phyloP scores from a whole-genome alignment of 345 rosid genomes.

The Bruguiera gymnorhiza region DNA sequence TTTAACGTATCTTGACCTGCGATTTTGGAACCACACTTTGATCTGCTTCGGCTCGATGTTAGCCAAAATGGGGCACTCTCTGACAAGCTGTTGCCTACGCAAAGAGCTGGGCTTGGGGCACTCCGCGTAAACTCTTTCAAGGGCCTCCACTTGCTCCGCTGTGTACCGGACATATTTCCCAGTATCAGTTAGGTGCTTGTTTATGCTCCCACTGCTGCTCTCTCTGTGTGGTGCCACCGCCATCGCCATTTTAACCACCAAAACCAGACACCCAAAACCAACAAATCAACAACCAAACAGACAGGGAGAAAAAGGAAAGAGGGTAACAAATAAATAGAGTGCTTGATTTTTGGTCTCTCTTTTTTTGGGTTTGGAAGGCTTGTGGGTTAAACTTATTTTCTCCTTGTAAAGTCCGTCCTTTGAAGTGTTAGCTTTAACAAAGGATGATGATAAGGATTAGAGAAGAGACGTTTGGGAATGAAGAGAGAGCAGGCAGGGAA shows the following conservation, averaged over 20 bases:
- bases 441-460: neutral
- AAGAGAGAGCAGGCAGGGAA: no score
- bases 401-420: conserved; percentile 45
- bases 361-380: conserved; percentile 5
- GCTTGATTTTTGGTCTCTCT: conserved; percentile 18
- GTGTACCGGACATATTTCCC: conserved; percentile 98
- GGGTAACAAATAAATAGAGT: neutral
- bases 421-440: conserved; percentile 10
- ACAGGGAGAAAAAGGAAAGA: neutral
- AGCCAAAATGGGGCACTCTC: conserved; percentile 92
- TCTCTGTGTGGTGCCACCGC: conserved; percentile 57
- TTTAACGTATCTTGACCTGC: conserved; percentile 47
- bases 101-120: conserved; percentile 98
- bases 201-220: conserved; percentile 80
- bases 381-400: conserved; percentile 21
- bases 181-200: conserved; percentile 61
- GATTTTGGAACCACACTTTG: conserved; percentile 99
- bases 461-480: no score
- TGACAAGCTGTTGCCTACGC: conserved; percentile 91
- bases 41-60: conserved; percentile 99
- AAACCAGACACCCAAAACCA: conserved; percentile 12
- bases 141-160: conserved; percentile 97
- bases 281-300: conserved; percentile 3
- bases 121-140: conserved; percentile 91
- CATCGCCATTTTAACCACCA: conserved; percentile 62